A percentile compares a stretch with the other conserved stretches of the same genome.
phyloP scores from a whole-genome alignment of 176 grass and related monocot species.

The Oryza meridionalis region DNA sequence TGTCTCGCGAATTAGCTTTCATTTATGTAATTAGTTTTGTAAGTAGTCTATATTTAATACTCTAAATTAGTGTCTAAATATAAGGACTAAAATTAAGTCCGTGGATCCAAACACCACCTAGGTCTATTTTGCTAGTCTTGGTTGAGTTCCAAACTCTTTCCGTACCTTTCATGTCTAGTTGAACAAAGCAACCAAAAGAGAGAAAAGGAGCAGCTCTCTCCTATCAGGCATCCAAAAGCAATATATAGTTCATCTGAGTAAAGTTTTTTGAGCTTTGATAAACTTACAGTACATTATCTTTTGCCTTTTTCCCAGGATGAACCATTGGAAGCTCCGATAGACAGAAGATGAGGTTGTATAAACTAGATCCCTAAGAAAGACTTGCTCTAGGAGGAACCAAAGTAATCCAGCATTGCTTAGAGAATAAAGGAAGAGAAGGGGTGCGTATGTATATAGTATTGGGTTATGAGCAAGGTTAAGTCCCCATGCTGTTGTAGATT shows the following conservation, averaged over 20 bases:
- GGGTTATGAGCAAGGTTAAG: constrained; percentile 36
- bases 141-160: not conserved
- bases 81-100: too few species aligned
- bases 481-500: constrained; percentile 24
- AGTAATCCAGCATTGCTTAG: constrained; percentile 45
- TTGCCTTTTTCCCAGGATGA: constrained; percentile 42
- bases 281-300: constrained; percentile 23
- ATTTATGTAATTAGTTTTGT: too few species aligned
- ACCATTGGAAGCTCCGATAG: constrained; percentile 7
- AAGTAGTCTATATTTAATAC: too few species aligned
- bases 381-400: constrained; percentile 31
- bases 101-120: too few species aligned
- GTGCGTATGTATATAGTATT: constrained; percentile 38
- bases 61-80: too few species aligned
- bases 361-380: constrained; percentile 34
- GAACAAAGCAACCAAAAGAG: constrained; percentile 13
- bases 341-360: constrained; percentile 38
- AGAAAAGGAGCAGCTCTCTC: constrained; percentile 16
- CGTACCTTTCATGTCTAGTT: not conserved
- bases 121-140: not conserved
- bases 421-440: constrained; percentile 47
- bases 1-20: too few species aligned
- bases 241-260: not conserved
- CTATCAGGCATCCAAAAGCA: not conserved
- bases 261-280: constrained; percentile 9